phyloP scores from a whole-genome alignment of 192 early-diverging fungal species.

The Coemansia sp. region DNA sequence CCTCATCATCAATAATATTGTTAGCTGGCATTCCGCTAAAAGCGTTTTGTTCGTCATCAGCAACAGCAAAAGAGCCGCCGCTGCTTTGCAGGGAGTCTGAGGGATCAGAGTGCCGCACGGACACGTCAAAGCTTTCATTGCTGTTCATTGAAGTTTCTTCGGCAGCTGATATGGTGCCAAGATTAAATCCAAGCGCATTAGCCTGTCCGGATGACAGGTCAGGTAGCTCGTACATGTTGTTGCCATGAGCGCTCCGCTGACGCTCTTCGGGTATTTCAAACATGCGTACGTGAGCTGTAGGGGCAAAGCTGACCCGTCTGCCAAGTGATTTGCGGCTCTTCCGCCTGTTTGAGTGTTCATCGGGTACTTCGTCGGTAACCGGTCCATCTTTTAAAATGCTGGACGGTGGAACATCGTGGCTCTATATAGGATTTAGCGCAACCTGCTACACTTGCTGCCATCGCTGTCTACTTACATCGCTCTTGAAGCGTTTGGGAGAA shows the following conservation, averaged over 20 bases:
- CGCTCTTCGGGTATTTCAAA: constrained; percentile 51
- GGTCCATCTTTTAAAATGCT: constrained; percentile 30
- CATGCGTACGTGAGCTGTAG: constrained; percentile 52
- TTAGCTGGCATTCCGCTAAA: too few species aligned
- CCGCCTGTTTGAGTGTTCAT: constrained; percentile 15
- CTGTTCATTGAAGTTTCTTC: constrained; percentile 51
- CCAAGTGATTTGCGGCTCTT: constrained; percentile 50
- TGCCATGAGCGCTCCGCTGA: constrained; percentile 12
- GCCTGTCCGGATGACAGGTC: constrained; percentile 54
- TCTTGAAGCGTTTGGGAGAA: constrained; percentile 32
- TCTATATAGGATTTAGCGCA: too few species aligned
- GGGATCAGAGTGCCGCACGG: constrained; percentile 45
- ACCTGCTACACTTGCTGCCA: too few species aligned
- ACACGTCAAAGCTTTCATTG: constrained; percentile 53
- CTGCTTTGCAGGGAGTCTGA: constrained; percentile 41
- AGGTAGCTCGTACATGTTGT: constrained; percentile 39
- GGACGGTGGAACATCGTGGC: too few species aligned
- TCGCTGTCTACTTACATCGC: constrained; percentile 22
- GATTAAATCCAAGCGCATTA: constrained; percentile 34
- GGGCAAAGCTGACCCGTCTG: constrained; percentile 52
- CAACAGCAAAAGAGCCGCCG: constrained; percentile 32
- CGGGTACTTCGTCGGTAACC: constrained; percentile 3
- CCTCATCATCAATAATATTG: constrained; percentile 13
- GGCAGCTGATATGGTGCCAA: constrained; percentile 34
- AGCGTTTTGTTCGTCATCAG: constrained; percentile 17